Evolutionary conservation across 805 yeast species (phyloP), one percentile per base, ranked within the genome.

Genomic region (Saccharomycopsis olivae): DNA sequence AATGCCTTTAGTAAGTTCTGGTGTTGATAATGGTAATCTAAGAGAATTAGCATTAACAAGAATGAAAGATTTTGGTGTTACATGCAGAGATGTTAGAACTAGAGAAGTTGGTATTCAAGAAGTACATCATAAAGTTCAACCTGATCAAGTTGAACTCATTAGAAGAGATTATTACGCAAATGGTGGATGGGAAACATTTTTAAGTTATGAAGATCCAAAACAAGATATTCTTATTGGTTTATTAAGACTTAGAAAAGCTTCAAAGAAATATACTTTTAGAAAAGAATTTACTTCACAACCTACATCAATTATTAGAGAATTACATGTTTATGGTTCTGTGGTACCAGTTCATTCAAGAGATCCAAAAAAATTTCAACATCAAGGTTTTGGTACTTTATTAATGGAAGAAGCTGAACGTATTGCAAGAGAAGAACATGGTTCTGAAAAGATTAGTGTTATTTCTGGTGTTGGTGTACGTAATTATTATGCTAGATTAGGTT

Each of bases 361-460:
- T 61, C 98, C 98, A 34, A 73, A 95, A 54, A 92, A 92, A 60
- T 92, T 92, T 67, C 98, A 92, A 64, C 98, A 92, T 65, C 98
- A 92, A 67, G 98, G 98, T 16, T 92, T 89, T 58, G 98, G 98
- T 48, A 89, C 98, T 4, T 67, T 92, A 53, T 62, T 92, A 38
- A 92, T 92, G 98, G 97, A 92, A 60, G 98, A 92, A 60, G 98
- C 98, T 3, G 97, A 86, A 53, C 72, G 96, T 49, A 92, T 92
- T 45, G 92, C 98, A 1, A 71, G 77, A 38, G 96, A 87, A 53
- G 98, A 92, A 57, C 98, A 92, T 58, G 95, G 96, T 0, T 80
- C 95, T 3, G 66, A 69, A 38, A 92, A 92, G 64, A 81, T 92
- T 28, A 77, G 94, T 57, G 98, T 92, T 40, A 92, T 92, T 51